These are phyloP conservation scores for Sporothrix inflata DNA, from an alignment of 2,329 filamentous ascomycete species.

Conservation along the genomic window DNA sequence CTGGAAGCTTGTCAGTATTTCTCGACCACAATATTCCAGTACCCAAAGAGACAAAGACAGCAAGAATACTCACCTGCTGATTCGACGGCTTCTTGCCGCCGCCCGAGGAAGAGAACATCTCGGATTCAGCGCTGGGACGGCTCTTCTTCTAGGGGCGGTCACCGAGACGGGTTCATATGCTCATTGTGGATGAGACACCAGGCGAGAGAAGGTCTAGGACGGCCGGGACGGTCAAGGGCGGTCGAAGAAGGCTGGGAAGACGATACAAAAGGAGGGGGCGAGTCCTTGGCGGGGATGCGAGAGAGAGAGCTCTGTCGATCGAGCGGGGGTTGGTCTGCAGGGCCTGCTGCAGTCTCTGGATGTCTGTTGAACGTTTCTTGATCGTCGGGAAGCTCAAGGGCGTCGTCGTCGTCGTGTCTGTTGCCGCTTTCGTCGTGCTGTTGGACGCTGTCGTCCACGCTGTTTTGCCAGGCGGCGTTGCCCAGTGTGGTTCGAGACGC, in stretches of 20 bases:
- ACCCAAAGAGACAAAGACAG: conserved; percentile 28
- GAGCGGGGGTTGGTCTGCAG: neutral
- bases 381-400: neutral
- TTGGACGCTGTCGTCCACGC: neutral
- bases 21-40: conserved; percentile 33
- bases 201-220: neutral
- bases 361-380: neutral
- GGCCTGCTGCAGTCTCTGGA: conserved; percentile 24
- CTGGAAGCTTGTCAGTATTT: conserved; percentile 44
- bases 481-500: conserved; percentile 17
- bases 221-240: neutral
- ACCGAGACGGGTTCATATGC: conserved; percentile 13
- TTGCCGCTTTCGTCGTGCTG: neutral
- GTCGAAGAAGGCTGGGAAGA: neutral
- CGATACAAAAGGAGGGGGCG: neutral
- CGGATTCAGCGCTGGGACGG: conserved; percentile 18
- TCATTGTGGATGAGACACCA: neutral
- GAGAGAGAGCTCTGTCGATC: neutral
- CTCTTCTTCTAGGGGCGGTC: conserved; percentile 1
- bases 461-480: conserved; percentile 6
- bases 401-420: neutral
- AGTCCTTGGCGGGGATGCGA: conserved; percentile 11
- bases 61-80: conserved; percentile 65
- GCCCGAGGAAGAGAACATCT: conserved; percentile 67
- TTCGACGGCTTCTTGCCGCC: conserved; percentile 71